Base-by-base conservation (phyloP, 192 early-diverging fungal species). In the Mycoemilia scoparia region DNA sequence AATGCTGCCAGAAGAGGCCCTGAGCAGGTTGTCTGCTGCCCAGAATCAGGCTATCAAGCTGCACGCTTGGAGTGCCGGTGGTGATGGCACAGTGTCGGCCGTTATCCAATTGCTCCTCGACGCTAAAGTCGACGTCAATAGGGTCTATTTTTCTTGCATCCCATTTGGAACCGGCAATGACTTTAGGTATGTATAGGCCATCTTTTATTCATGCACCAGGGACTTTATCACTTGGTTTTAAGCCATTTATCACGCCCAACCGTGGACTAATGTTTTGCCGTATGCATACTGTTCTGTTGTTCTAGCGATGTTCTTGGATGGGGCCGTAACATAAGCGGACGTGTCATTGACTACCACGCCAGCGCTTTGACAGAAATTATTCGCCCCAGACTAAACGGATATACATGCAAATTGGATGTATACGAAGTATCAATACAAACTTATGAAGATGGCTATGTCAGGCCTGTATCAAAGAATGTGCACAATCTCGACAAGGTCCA, bases 161-260 rank as follows among this genome's bases (percentile, higher is more conserved):
- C 78, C 78, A 3, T 81, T 78, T 36, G 78, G 78, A 15, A 78
- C 78, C 1, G 77, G 77, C 29, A 80, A 80, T 43, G 77, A 80
- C 43, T 68, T 80, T 42, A 61, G 57, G n/a, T n/a, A n/a, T n/a
- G n/a, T n/a, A n/a, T n/a, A n/a, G n/a, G n/a, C n/a, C n/a, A n/a
- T n/a, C n/a, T n/a, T n/a, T n/a, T n/a, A n/a, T n/a, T n/a, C n/a
- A n/a, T n/a, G n/a, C n/a, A n/a, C n/a, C n/a, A n/a, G n/a, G n/a
- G n/a, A n/a, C n/a, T n/a, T n/a, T n/a, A n/a, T n/a, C n/a, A n/a
- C n/a, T n/a, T n/a, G n/a, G n/a, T n/a, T n/a, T n/a, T n/a, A n/a
- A n/a, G n/a, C n/a, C n/a, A n/a, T n/a, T n/a, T n/a, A n/a, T n/a
- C n/a, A n/a, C n/a, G n/a, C n/a, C n/a, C n/a, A n/a, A n/a, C n/a